Conservation (phyloP, 176 grass and related monocot species). For the Cenchrus purpureus region DNA sequence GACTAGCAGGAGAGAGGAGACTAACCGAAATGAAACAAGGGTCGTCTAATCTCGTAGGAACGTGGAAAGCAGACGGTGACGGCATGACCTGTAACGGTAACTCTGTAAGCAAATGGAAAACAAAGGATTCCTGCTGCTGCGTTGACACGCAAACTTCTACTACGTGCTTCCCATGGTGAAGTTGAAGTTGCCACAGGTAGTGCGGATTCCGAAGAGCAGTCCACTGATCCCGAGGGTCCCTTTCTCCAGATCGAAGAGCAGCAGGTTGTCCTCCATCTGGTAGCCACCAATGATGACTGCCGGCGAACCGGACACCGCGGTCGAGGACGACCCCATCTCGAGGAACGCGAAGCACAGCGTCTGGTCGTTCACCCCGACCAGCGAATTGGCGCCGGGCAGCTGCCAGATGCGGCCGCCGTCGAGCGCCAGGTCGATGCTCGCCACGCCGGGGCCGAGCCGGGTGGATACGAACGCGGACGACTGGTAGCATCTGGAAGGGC, state of each 20-base stretch:
- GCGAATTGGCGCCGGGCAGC: slow-evolving; percentile 23
- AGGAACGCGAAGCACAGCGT: slow-evolving; percentile 34
- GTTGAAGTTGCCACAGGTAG: slow-evolving; percentile 36
- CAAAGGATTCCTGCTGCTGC: background rate
- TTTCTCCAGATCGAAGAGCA: slow-evolving; percentile 47
- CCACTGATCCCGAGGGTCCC: slow-evolving; percentile 30
- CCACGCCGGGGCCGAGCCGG: slow-evolving; percentile 23
- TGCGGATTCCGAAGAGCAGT: slow-evolving; percentile 1
- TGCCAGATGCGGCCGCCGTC: slow-evolving; percentile 18
- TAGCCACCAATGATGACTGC: slow-evolving; percentile 36
- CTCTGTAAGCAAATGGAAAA: background rate
- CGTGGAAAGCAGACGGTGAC: background rate
- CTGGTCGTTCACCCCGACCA: slow-evolving; percentile 20
- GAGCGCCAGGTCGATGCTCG: slow-evolving; percentile 43
- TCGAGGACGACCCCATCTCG: background rate
- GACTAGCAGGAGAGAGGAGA: too few relatives aligned
- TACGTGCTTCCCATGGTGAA: slow-evolving; percentile 25
- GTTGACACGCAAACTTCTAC: background rate
- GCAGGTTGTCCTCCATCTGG: slow-evolving; percentile 41
- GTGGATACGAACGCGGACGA: background rate
- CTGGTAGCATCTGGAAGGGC: slow-evolving; percentile 37
- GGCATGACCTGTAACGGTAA: too few relatives aligned
- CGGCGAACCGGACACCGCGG: slow-evolving; percentile 19
- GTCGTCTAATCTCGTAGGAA: background rate
- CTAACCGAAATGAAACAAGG: too few relatives aligned